Percentiles rank a stretch among this genome's conserved stretches.
Conservation (phyloP, 345 rosid genomes). For the Jatropha curcas region DNA sequence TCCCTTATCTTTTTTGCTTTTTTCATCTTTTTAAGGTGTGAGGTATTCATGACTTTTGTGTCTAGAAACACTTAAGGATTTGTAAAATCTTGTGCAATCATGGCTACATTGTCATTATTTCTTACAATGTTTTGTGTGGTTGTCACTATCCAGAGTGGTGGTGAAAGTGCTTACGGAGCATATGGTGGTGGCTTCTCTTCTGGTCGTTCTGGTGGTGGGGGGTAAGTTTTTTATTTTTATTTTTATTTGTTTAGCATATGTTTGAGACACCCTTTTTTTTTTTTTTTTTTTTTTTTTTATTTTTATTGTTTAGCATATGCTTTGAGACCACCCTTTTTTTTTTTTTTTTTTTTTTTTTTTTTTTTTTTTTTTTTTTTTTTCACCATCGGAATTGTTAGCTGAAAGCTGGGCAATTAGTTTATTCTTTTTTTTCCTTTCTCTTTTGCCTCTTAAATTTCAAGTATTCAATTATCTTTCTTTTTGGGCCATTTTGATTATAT, state of each 20-base stretch:
- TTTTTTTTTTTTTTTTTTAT: no score
- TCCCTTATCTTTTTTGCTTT: not conserved
- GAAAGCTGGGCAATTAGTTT: not conserved
- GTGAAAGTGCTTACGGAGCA: constrained; percentile 41
- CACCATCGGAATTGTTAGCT: not conserved
- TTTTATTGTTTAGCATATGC: no score
- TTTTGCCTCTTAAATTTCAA: not conserved
- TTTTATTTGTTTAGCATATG: not conserved
- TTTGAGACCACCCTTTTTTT: no score
- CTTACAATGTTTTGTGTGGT: not conserved
- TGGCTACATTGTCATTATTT: not conserved
- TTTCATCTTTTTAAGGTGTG: not conserved
- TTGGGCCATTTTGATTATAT: not conserved
- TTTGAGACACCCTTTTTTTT: no score
- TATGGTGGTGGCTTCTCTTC: constrained; percentile 41
- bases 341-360: no score
- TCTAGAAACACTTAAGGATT: not conserved
- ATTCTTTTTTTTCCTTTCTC: not conserved
- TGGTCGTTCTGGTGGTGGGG: constrained; percentile 34
- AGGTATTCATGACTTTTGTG: not conserved
- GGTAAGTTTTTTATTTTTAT: constrained; percentile 37
- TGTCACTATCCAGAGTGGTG: constrained; percentile 25
- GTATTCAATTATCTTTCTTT: not conserved
- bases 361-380: not conserved
- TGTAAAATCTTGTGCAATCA: not conserved